Evolutionary conservation across 73 alveolate species (phyloP).

Genomic region (Paramecium caudatum): DNA sequence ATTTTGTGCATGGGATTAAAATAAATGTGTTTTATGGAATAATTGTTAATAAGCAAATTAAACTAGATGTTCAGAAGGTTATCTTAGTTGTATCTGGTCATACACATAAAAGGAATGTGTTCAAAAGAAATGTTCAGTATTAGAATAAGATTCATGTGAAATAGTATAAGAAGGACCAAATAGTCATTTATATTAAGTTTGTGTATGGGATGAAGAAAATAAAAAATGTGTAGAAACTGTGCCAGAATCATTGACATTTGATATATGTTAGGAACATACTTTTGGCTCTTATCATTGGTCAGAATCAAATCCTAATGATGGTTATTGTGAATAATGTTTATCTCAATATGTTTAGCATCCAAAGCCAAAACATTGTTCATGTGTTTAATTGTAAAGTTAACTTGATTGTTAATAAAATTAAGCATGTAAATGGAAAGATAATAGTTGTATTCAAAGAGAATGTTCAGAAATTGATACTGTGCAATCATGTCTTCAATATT

Average conservation of each 20-base stretch:
- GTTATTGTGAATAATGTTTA: constrained; percentile 38
- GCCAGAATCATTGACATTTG: constrained; percentile 16
- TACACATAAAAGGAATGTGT: not conserved
- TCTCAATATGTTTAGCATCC: constrained; percentile 6
- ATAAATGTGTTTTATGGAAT: not conserved
- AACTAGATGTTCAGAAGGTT: not conserved
- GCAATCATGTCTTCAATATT: not conserved
- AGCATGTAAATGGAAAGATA: not conserved
- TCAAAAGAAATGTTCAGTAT: not conserved
- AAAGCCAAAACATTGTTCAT: not conserved
- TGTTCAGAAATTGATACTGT: not conserved
- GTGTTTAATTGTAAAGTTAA: not conserved
- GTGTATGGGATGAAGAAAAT: not conserved
- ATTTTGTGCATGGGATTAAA: not conserved
- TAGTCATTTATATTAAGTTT: constrained; percentile 43
- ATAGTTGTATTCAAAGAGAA: not conserved
- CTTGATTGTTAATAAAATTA: constrained; percentile 8
- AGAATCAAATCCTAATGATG: not conserved
- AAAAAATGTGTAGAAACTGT: not conserved
- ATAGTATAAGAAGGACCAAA: constrained; percentile 16
- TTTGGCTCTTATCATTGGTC: constrained; percentile 19
- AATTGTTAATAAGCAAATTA: not conserved
- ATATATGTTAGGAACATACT: not conserved
- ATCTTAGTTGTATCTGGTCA: constrained; percentile 18
- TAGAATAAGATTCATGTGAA: constrained; percentile 1